A percentile compares a stretch with the other conserved stretches of the same genome.
Conservation (phyloP, 225 moss, liverwort and hornwort species). For the Antitrichia curtipendula region DNA sequence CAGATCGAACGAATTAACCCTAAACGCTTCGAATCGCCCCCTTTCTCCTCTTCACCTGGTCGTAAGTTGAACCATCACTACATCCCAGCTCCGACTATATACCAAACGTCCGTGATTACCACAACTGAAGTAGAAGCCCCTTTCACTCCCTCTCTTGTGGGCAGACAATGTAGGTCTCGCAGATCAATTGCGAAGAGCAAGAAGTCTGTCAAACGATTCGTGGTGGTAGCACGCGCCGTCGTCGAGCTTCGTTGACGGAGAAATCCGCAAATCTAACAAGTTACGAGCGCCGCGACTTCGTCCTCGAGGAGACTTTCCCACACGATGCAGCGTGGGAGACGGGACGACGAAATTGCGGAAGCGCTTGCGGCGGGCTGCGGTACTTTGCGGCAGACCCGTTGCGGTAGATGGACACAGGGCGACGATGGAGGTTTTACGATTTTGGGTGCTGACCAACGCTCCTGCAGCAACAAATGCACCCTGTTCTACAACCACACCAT, state of each 20-base stretch:
- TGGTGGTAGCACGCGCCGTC: neutral
- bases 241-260: neutral
- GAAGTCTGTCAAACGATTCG: neutral
- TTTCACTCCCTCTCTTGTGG: too few species aligned
- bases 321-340: neutral
- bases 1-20: neutral
- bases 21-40: neutral
- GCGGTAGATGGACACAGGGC: neutral
- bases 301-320: neutral
- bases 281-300: neutral
- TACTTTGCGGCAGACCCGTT: neutral
- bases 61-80: neutral
- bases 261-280: neutral
- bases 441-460: slow-evolving; percentile 60
- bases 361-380: neutral
- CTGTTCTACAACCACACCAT: slow-evolving; percentile 83
- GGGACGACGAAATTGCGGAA: neutral
- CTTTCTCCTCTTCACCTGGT: neutral
- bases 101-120: neutral
- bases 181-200: neutral
- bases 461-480: slow-evolving; percentile 91
- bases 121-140: neutral
- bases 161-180: neutral
- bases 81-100: neutral
- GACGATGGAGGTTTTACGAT: neutral